A percentile compares a stretch with the other conserved stretches of the same genome.
Evolutionary conservation across 768 basidiomycete species (phyloP).

Genomic region (Podaxis mareebaensis): DNA sequence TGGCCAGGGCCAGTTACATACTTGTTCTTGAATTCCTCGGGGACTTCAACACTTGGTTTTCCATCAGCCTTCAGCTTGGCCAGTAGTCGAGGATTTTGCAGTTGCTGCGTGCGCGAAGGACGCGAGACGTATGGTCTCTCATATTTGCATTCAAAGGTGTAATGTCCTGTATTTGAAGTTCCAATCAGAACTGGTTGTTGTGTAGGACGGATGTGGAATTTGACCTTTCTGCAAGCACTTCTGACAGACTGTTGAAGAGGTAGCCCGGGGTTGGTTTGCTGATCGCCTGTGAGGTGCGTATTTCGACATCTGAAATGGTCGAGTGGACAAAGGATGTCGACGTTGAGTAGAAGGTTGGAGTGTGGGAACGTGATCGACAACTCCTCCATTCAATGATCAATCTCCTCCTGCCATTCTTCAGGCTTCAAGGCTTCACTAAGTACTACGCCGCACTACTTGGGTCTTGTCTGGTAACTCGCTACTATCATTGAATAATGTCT

Average conservation of each 20-base stretch:
- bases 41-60: conserved; percentile 79
- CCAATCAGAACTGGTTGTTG: not conserved
- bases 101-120: conserved; percentile 85
- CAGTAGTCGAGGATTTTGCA: conserved; percentile 73
- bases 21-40: conserved; percentile 89
- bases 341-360: not conserved
- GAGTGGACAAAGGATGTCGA: not conserved
- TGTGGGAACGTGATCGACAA: not conserved
- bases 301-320: conserved; percentile 59
- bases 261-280: conserved; percentile 62
- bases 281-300: conserved; percentile 73
- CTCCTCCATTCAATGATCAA: no score
- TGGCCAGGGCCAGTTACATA: conserved; percentile 35
- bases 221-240: conserved; percentile 75
- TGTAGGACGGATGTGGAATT: conserved; percentile 16
- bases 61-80: conserved; percentile 70
- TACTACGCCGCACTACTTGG: no score
- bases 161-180: conserved; percentile 63
- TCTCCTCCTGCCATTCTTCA: not conserved
- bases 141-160: conserved; percentile 88
- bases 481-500: no score
- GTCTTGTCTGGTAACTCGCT: no score
- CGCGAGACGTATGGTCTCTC: conserved; percentile 80
- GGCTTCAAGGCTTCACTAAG: no score
- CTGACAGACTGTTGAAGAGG: conserved; percentile 73